phyloP scores from a whole-genome alignment of 2,329 filamentous ascomycete genomes.

The Corynespora cassiicola region DNA sequence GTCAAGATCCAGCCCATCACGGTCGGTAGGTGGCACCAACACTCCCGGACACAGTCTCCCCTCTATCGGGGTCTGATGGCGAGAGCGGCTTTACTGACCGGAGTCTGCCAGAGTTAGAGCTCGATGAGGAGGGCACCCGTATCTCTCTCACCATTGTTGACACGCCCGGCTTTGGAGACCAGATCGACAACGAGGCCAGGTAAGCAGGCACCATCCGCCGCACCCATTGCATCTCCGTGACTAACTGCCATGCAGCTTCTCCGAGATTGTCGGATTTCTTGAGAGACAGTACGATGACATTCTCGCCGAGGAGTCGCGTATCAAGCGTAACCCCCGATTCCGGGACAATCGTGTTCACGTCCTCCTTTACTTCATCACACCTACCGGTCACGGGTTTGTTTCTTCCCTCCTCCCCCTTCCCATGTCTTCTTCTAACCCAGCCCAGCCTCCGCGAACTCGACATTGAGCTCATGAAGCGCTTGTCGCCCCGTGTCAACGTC shows the following conservation, averaged over 20 bases:
- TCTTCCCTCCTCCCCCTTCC: background rate
- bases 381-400: conserved; percentile 88
- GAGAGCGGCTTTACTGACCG: conserved; percentile 30
- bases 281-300: conserved; percentile 99
- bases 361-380: conserved; percentile 98
- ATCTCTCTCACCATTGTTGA: conserved; percentile 99
- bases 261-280: conserved; percentile 96
- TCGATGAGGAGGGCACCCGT: conserved; percentile 97
- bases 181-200: conserved; percentile 99
- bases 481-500: conserved; percentile 97
- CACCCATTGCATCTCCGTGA: conserved; percentile 5
- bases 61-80: too few species aligned
- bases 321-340: conserved; percentile 99
- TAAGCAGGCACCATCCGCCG: conserved; percentile 50
- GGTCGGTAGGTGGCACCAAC: conserved; percentile 71
- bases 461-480: conserved; percentile 99
- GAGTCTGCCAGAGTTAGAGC: conserved; percentile 74
- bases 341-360: conserved; percentile 98
- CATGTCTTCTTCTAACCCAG: conserved; percentile 19
- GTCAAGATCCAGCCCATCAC: conserved; percentile 99
- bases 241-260: conserved; percentile 70
- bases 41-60: background rate
- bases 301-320: conserved; percentile 97
- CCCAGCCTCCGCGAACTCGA: conserved; percentile 93
- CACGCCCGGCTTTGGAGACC: conserved; percentile 96